phyloP scores from a whole-genome alignment of 768 basidiomycete species.

The Mycena kentingensis region DNA sequence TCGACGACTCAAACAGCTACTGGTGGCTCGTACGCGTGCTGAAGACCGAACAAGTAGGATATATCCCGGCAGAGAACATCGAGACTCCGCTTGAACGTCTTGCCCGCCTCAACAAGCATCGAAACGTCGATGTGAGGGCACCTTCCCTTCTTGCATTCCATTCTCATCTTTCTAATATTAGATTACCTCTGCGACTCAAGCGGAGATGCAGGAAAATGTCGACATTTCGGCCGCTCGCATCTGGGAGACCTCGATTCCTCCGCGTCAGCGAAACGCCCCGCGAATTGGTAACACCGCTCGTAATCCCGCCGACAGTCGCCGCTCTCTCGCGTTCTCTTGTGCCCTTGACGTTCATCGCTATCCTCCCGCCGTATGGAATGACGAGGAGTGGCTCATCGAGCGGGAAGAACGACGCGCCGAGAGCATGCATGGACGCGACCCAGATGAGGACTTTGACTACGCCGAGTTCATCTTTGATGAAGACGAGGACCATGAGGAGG shows the following conservation, averaged over 20 bases:
- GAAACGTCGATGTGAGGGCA: too few relatives aligned
- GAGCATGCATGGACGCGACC: slow-evolving; percentile 14
- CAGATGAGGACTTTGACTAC: slow-evolving; percentile 21
- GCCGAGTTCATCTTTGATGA: slow-evolving; percentile 8
- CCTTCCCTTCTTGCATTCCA: too few relatives aligned
- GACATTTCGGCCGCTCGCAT: slow-evolving; percentile 55
- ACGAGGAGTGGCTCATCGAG: slow-evolving; percentile 52
- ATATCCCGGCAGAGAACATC: slow-evolving; percentile 98
- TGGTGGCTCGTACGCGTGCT: slow-evolving; percentile 99
- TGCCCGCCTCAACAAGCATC: slow-evolving; percentile 93
- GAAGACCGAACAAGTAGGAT: slow-evolving; percentile 93
- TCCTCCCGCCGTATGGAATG: slow-evolving; percentile 81
- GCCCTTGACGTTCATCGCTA: slow-evolving; percentile 71
- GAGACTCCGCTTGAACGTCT: slow-evolving; percentile 97
- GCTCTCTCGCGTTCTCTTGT: slow-evolving; percentile 71
- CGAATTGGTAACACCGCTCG: slow-evolving; percentile 31
- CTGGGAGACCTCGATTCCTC: slow-evolving; percentile 44
- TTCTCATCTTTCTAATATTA: too few relatives aligned
- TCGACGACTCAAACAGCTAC: slow-evolving; percentile 98
- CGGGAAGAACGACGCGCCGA: slow-evolving; percentile 46
- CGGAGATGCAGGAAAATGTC: slow-evolving; percentile 62
- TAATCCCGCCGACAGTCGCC: slow-evolving; percentile 29
- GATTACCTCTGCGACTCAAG: slow-evolving; percentile 75
- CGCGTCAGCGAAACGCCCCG: slow-evolving; percentile 43
- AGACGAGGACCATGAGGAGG: slow-evolving; percentile 60